Conservation (phyloP, 106 monocot species). For the Dendrobium catenatum region DNA sequence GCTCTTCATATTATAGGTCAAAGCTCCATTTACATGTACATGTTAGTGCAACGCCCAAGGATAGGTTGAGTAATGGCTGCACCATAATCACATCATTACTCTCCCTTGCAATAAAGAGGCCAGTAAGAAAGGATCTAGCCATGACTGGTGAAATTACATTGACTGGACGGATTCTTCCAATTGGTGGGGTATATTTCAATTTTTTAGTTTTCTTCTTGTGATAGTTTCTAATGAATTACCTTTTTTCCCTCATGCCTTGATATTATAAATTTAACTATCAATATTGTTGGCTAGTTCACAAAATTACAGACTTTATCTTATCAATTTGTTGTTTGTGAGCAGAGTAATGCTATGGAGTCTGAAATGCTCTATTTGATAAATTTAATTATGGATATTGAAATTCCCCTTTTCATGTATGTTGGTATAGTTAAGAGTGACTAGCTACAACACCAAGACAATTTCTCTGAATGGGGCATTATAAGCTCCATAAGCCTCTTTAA, state of each 20-base stretch:
- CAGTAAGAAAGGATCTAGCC: conserved; percentile 73
- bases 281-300: too few species aligned
- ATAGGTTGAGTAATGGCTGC: conserved; percentile 97
- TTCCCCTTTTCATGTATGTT: not conserved
- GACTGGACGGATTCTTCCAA: conserved; percentile 88
- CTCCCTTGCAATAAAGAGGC: conserved; percentile 71
- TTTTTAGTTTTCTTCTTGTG: not conserved
- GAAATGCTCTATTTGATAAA: too few species aligned
- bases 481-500: not conserved
- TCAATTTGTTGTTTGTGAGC: not conserved
- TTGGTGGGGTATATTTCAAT: conserved; percentile 68
- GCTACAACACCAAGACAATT: not conserved
- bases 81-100: conserved; percentile 95
- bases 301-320: not conserved
- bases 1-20: conserved; percentile 69
- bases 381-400: not conserved
- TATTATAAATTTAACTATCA: not conserved
- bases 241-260: not conserved
- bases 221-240: not conserved
- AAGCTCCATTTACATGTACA: conserved; percentile 95
- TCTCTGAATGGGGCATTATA: not conserved
- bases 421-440: not conserved
- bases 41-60: conserved; percentile 88
- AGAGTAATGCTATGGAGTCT: not conserved
- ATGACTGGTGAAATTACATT: conserved; percentile 98